phyloP scores from a whole-genome alignment of 208 protist species.

The Crithidia expoeki region DNA sequence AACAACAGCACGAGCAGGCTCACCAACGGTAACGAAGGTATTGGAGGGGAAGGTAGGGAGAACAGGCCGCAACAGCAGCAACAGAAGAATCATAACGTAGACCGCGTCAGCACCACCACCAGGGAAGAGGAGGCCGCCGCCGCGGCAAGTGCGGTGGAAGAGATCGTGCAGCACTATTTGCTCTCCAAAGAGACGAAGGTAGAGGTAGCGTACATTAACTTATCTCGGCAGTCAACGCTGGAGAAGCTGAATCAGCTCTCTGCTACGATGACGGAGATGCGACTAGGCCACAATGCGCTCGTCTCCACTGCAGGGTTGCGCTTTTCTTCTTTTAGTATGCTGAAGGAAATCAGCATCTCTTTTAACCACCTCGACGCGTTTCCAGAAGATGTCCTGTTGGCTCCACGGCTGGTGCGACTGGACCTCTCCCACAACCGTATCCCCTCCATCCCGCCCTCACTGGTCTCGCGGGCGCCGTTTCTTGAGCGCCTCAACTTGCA shows the following conservation, averaged over 20 bases:
- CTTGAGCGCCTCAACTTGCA: slow-evolving; percentile 70
- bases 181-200: slow-evolving; percentile 22
- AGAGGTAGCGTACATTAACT: slow-evolving; percentile 17
- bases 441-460: slow-evolving; percentile 39
- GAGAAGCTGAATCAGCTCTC: slow-evolving; percentile 40
- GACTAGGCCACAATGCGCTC: slow-evolving; percentile 54
- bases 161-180: slow-evolving; percentile 20
- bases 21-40: not conserved
- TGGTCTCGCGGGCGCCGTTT: slow-evolving; percentile 36
- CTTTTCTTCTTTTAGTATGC: slow-evolving; percentile 44
- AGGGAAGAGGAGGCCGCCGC: slow-evolving; percentile 1
- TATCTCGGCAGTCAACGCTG: slow-evolving; percentile 13
- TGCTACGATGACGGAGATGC: slow-evolving; percentile 26
- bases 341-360: slow-evolving; percentile 63
- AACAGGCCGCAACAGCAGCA: not conserved
- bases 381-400: slow-evolving; percentile 61
- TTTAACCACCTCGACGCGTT: slow-evolving; percentile 63
- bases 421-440: slow-evolving; percentile 83
- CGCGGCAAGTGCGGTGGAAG: slow-evolving; percentile 15
- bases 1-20: slow-evolving; percentile 4
- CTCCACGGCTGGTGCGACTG: slow-evolving; percentile 59
- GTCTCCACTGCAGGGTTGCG: slow-evolving; percentile 27
- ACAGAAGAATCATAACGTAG: not conserved
- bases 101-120: too few relatives aligned
- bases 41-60: not conserved